Evolutionary conservation across 2,329 filamentous ascomycete species (phyloP).

Genomic region (Fusarium subtropicale): DNA sequence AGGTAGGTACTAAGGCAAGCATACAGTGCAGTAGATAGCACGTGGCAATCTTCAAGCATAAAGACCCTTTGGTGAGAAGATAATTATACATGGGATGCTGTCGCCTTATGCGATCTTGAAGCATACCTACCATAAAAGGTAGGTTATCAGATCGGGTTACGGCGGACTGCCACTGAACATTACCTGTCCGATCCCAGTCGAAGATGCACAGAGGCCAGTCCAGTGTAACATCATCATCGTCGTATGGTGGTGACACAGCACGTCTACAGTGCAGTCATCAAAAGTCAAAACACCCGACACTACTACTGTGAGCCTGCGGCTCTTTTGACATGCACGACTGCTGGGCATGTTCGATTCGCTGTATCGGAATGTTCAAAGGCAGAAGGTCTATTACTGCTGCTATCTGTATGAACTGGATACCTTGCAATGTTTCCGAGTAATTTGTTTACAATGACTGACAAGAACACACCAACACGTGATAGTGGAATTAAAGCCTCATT

Average conservation of each 20-base stretch:
- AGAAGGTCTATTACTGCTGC: background rate
- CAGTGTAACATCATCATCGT: constrained; percentile 27
- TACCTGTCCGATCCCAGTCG: constrained; percentile 10
- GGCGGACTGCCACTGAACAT: constrained; percentile 22
- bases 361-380: background rate
- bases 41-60: background rate
- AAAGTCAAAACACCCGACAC: background rate
- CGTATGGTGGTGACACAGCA: constrained; percentile 28
- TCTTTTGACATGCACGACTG: background rate
- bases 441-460: background rate
- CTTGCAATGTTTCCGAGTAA: background rate
- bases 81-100: background rate
- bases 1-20: background rate
- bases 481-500: background rate
- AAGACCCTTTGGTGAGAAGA: background rate
- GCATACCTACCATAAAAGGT: background rate
- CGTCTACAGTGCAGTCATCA: background rate
- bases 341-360: background rate
- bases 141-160: constrained; percentile 9
- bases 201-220: background rate
- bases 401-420: background rate
- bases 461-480: background rate
- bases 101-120: background rate
- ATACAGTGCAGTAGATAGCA: background rate
- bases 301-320: background rate